Conservation (phyloP, 2,329 filamentous ascomycete genomes). For the Chaetomium sp. region DNA sequence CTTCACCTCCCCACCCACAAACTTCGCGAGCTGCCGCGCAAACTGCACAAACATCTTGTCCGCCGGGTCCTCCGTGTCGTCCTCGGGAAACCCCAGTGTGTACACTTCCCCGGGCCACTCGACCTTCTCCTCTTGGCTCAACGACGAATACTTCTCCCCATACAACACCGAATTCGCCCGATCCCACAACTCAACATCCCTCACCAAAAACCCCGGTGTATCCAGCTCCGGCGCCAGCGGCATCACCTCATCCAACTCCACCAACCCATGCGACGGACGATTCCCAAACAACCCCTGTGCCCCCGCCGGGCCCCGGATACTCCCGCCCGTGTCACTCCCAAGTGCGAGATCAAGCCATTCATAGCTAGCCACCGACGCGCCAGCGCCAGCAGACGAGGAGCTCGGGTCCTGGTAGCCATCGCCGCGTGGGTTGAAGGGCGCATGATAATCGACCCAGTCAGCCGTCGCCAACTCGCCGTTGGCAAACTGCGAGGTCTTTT, state of each 20-base stretch:
- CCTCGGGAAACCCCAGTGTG: slow-evolving; percentile 26
- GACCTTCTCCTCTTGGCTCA: slow-evolving; percentile 15
- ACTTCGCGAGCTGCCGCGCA: slow-evolving; percentile 23
- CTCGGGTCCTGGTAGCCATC: slow-evolving; percentile 43
- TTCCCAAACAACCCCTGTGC: slow-evolving; percentile 40
- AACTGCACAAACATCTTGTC: slow-evolving; percentile 26
- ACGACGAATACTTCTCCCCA: slow-evolving; percentile 26
- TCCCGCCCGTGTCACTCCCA: slow-evolving; percentile 40
- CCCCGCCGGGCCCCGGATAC: slow-evolving; percentile 40
- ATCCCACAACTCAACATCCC: slow-evolving; percentile 33
- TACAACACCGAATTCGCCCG: slow-evolving; percentile 24
- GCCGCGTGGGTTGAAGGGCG: slow-evolving; percentile 40
- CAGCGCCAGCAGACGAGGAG: slow-evolving; percentile 39
- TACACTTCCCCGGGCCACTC: slow-evolving; percentile 29
- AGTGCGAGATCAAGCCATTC: slow-evolving; percentile 40
- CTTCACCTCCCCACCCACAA: slow-evolving; percentile 22
- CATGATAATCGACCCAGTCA: slow-evolving; percentile 40
- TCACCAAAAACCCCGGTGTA: slow-evolving; percentile 37
- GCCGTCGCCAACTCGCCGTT: slow-evolving; percentile 39
- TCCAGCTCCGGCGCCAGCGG: slow-evolving; percentile 38
- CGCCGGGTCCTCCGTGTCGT: slow-evolving; percentile 10
- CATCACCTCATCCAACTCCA: slow-evolving; percentile 36
- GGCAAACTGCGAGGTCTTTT: slow-evolving; percentile 47
- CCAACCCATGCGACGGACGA: slow-evolving; percentile 36
- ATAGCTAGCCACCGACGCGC: slow-evolving; percentile 35